phyloP scores from a whole-genome alignment of 2,329 filamentous ascomycete species.

The Hysterium pulicare region DNA sequence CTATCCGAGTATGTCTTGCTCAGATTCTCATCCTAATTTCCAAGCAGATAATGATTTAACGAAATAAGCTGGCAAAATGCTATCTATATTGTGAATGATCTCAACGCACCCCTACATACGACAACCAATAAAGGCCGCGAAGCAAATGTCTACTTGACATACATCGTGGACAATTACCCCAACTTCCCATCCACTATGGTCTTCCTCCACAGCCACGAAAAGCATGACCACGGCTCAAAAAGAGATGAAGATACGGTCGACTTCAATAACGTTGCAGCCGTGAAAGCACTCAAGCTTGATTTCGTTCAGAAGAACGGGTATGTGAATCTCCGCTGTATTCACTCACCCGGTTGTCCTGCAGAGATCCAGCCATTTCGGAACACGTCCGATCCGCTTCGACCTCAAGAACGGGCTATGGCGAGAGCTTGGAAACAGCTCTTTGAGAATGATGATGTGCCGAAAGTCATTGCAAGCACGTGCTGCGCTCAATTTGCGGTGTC shows the following conservation, averaged over 20 bases:
- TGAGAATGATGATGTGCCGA: slow-evolving; percentile 13
- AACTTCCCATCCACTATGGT: slow-evolving; percentile 13
- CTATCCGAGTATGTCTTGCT: background rate
- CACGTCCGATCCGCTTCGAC: slow-evolving; percentile 12
- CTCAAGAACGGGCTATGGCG: slow-evolving; percentile 14
- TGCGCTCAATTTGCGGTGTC: slow-evolving; percentile 33
- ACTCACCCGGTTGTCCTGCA: slow-evolving; percentile 38
- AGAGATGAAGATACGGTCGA: slow-evolving; percentile 35
- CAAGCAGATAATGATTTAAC: background rate
- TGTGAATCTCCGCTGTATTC: slow-evolving; percentile 40
- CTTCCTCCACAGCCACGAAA: slow-evolving; percentile 23
- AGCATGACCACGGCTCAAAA: slow-evolving; percentile 36
- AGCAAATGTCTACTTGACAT: slow-evolving; percentile 18
- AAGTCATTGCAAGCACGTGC: slow-evolving; percentile 11
- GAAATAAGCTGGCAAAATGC: slow-evolving; percentile 5
- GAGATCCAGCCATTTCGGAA: slow-evolving; percentile 36
- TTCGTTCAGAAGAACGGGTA: slow-evolving; percentile 40
- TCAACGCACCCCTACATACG: slow-evolving; percentile 10
- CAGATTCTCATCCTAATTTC: background rate
- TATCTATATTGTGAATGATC: slow-evolving; percentile 13
- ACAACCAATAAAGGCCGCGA: slow-evolving; percentile 18
- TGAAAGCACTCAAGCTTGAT: slow-evolving; percentile 32
- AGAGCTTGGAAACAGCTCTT: slow-evolving; percentile 16
- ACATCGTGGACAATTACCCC: slow-evolving; percentile 18
- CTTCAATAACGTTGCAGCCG: slow-evolving; percentile 10